Evolutionary conservation across 805 yeast species (phyloP), one percentile per base, ranked within the genome.

Genomic region (Nakazawaea sp.): DNA sequence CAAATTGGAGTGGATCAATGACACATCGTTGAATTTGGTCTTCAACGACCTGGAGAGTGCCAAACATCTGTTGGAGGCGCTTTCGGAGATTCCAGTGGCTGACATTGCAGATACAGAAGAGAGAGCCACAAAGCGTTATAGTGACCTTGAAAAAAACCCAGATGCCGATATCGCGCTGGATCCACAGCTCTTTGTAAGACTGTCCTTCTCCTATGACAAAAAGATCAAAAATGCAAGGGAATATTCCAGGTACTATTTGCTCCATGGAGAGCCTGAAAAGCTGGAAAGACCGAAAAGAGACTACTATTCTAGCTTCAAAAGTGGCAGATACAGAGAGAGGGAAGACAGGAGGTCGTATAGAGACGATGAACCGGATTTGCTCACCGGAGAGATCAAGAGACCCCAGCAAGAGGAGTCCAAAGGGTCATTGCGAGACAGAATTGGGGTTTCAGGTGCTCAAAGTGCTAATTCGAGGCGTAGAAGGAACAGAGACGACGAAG

Each of bases 231-330:
- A 75, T 42, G 78, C 87, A 8, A 61, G 72, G 17, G 71, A 64
- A 11, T 68, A 68, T 37, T 78, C 85, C 16, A 56, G 83, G 27
- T 81, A 79, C 56, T 81, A 81, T 57, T 59, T 78, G 40, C 51
- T 77, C 13, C 80, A 81, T 45, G 90, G 90, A 3, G 88, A 78
- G 50, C 90, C 88, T 3, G 74, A 75, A 11, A 40, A 38, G 13
- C 41, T 52, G 59, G 50, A 61, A 47, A 49, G 70, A 42, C 44
- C 35, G 13, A 26, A 27, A n/a, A 30, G 42, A 48, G 37, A 38
- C 12, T 43, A 45, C 32, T 45, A 45, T 23, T 35, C 30, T 17
- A 25, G 30, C 10, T 45, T 36, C 23, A 33, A 43, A 26, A 33
- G 32, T 12, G 12, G 15, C 18, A 35, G 15, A 10, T 29, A 38